A percentile compares a stretch with the other conserved stretches of the same genome.
Conservation (phyloP, 306 rosid species). For the Trifolium fragiferum region DNA sequence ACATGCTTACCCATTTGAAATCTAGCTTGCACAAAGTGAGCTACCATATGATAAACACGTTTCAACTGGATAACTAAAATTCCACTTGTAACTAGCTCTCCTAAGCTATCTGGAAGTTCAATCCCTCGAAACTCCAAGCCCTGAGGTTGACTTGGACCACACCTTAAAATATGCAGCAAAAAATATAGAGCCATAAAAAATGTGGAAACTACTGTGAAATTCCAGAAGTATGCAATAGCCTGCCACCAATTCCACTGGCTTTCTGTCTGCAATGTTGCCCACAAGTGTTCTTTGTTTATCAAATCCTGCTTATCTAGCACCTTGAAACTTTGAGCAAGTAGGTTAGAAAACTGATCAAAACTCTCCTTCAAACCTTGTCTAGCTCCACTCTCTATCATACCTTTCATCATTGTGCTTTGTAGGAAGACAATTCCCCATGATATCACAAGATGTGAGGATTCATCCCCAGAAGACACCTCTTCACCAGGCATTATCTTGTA, state of each 20-base stretch:
- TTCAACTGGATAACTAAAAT: conserved; percentile 63
- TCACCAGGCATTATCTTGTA: conserved; percentile 78
- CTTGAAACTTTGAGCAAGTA: conserved; percentile 60
- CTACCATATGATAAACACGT: conserved; percentile 67
- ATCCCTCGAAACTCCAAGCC: conserved; percentile 82
- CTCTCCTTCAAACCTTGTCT: conserved; percentile 80
- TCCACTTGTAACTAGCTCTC: conserved; percentile 77
- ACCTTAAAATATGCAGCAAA: conserved; percentile 63
- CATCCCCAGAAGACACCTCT: conserved; percentile 60
- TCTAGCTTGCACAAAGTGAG: conserved; percentile 78
- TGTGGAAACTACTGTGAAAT: conserved; percentile 65
- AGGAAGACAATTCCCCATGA: conserved; percentile 78
- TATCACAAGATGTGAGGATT: conserved; percentile 63
- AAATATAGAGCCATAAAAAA: conserved; percentile 58
- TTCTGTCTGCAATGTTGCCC: conserved; percentile 59
- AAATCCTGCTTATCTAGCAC: conserved; percentile 46
- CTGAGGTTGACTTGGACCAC: conserved; percentile 53
- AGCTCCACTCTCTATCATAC: conserved; percentile 77
- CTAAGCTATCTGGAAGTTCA: conserved; percentile 86
- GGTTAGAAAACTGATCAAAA: conserved; percentile 56
- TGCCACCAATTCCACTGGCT: conserved; percentile 64
- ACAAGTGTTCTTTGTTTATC: conserved; percentile 57
- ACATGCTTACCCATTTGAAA: conserved; percentile 63
- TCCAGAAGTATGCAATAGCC: conserved; percentile 69
- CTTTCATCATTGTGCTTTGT: conserved; percentile 81